Conservation (phyloP, 805 yeast species). For the Torulaspora quercuum region DNA sequence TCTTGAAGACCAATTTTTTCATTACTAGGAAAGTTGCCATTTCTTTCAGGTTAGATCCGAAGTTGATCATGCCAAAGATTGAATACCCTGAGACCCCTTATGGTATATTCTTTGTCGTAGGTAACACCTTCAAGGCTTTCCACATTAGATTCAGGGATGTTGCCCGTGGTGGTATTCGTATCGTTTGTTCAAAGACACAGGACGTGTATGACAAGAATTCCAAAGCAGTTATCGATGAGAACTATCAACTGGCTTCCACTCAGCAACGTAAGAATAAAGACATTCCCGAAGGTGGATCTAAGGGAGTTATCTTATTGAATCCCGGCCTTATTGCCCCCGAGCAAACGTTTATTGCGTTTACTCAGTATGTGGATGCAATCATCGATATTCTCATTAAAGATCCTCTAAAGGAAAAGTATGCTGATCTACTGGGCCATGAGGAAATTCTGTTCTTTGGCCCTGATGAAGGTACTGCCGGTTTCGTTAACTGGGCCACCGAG, state of each 20-base stretch:
- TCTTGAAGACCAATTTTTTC: constrained; percentile 91
- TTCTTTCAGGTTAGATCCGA: constrained; percentile 85
- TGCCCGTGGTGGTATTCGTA: constrained; percentile 97
- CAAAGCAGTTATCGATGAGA: constrained; percentile 90
- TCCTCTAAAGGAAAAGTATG: constrained; percentile 76
- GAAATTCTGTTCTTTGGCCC: constrained; percentile 97
- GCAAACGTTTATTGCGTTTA: constrained; percentile 78
- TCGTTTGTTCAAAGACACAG: constrained; percentile 78
- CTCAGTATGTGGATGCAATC: constrained; percentile 87
- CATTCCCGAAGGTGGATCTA: constrained; percentile 98
- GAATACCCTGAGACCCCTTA: constrained; percentile 93
- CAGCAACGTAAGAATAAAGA: constrained; percentile 97
- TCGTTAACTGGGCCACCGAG: constrained; percentile 95
- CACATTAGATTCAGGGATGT: constrained; percentile 95
- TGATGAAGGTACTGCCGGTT: constrained; percentile 97
- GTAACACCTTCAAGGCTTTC: constrained; percentile 95
- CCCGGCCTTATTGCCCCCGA: constrained; percentile 68
- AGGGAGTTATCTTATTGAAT: constrained; percentile 89
- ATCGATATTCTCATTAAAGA: constrained; percentile 80
- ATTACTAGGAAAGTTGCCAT: constrained; percentile 92
- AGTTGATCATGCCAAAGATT: constrained; percentile 65
- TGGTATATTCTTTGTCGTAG: constrained; percentile 94
- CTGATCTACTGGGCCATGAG: constrained; percentile 76
- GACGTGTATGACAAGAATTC: constrained; percentile 85
- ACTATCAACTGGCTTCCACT: constrained; percentile 90